Base-by-base conservation (phyloP, 352 stramenopile genomes). In the Phytophthora sp. region DNA sequence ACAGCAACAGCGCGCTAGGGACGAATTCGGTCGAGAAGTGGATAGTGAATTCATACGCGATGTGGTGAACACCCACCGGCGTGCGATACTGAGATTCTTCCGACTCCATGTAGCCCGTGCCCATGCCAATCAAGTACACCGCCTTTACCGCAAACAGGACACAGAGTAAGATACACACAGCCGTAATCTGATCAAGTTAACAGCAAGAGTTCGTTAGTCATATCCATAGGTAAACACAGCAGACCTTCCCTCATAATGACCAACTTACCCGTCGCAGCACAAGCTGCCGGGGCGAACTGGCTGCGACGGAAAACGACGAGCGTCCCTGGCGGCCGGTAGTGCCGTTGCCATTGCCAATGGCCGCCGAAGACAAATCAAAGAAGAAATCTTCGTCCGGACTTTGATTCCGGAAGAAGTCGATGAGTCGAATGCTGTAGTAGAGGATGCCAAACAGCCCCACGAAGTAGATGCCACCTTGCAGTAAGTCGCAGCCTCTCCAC, bases 341-440 rank as follows among this genome's bases (percentile, higher is more conserved):
- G 38, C 58, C 56, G 35, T 74, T 71, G 35, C 64, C 60, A 45
- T 64, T 73, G 26, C 52, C 54, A 26, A 74, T 73, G 12, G 71
- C 66, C 2, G 66, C 73, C 7, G 70, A 69, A 5, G 80, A 81
- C n/a, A 88, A 77, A 53, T 93, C 82, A 39, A 93, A 93, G 71
- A 91, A 93, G 36, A 93, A 91, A 51, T 92, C 86, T 36, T 94
- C 86, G 45, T 92, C 82, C 1, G 77, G 78, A 1, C 79, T 82
- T 61, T 90, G 84, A 20, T 74, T 86, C 26, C 80, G 82, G 69
- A 94, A 94, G 63, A 94, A 94, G 51, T 90, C 77, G 58, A 90
- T 88, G 26, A 94, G 74, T 29, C 79, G 83, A 31, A 87, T 72
- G 63, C 81, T 91, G 77, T 94, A 94, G 79, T 94, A 94, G 56